Evolutionary conservation across 2,329 filamentous ascomycete species (phyloP).

Genomic region (Eutypa lata): DNA sequence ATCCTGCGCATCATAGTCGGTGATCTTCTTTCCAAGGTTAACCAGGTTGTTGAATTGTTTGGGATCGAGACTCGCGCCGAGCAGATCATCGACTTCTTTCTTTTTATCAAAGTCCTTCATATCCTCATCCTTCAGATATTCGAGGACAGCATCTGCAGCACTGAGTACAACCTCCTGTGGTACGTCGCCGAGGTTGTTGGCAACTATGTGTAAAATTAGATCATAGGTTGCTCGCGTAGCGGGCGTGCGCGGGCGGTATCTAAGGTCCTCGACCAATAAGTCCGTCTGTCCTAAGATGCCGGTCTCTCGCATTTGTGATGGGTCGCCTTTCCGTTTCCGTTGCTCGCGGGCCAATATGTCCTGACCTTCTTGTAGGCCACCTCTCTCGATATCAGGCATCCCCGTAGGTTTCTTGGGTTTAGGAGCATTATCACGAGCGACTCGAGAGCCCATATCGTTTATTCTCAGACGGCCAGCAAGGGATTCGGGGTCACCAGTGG

Average conservation of each 20-base stretch:
- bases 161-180: constrained; percentile 88
- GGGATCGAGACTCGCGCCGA: constrained; percentile 76
- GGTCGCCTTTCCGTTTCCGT: constrained; percentile 79
- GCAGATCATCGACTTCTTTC: constrained; percentile 90
- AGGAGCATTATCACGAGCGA: constrained; percentile 74
- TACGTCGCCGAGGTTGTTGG: constrained; percentile 85
- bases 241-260: constrained; percentile 86
- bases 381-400: constrained; percentile 69
- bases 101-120: constrained; percentile 98
- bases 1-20: constrained; percentile 94
- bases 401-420: constrained; percentile 74
- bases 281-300: constrained; percentile 83
- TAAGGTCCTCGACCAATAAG: constrained; percentile 83
- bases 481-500: constrained; percentile 95
- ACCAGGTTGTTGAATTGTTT: constrained; percentile 97
- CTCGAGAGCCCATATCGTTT: constrained; percentile 87
- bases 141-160: constrained; percentile 86
- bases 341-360: constrained; percentile 82
- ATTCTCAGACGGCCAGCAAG: constrained; percentile 92
- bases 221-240: constrained; percentile 93
- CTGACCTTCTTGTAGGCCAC: constrained; percentile 73
- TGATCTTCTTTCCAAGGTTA: constrained; percentile 97
- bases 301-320: constrained; percentile 64
- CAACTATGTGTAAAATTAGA: constrained; percentile 87
- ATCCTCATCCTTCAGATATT: constrained; percentile 91